These are phyloP conservation scores for Colletotrichum sp. DNA, from an alignment of 2,329 filamentous ascomycete genomes.

Conservation along the genomic window DNA sequence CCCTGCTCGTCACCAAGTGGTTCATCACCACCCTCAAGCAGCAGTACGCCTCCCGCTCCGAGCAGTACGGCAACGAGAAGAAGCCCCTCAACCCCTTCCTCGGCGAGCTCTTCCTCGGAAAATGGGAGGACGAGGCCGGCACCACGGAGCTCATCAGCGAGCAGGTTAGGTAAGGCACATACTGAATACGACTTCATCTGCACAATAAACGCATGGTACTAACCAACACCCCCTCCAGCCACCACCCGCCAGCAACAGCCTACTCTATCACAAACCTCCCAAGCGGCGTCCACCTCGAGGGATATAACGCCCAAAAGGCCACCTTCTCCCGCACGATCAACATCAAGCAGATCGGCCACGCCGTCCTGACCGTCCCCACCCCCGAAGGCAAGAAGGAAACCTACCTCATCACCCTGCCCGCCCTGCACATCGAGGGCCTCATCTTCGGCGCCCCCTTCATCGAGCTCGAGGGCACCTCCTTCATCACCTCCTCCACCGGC, in stretches of 20 bases:
- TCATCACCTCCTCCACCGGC: conserved; percentile 85
- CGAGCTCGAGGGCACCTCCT: conserved; percentile 84
- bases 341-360: conserved; percentile 93
- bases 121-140: conserved; percentile 84
- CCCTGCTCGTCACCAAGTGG: conserved; percentile 92
- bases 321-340: conserved; percentile 94
- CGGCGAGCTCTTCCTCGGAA: conserved; percentile 91
- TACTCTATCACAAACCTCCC: conserved; percentile 90
- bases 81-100: conserved; percentile 97
- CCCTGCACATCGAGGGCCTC: conserved; percentile 91
- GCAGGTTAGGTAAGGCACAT: conserved; percentile 73
- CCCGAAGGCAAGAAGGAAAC: conserved; percentile 59
- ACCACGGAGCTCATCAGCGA: conserved; percentile 89
- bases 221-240: conserved; percentile 48
- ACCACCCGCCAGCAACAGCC: conserved; percentile 93
- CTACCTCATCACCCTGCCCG: conserved; percentile 90
- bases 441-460: conserved; percentile 88
- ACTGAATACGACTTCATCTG: background rate
- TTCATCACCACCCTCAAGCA: conserved; percentile 93
- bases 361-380: conserved; percentile 75
- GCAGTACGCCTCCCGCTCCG: conserved; percentile 77
- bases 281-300: conserved; percentile 79
- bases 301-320: conserved; percentile 96
- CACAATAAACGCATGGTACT: background rate
- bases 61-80: conserved; percentile 88